Evolutionary conservation across 441 rosid genomes (phyloP), one percentile per base, ranked within the genome.

Genomic region (Breynia disticha): DNA sequence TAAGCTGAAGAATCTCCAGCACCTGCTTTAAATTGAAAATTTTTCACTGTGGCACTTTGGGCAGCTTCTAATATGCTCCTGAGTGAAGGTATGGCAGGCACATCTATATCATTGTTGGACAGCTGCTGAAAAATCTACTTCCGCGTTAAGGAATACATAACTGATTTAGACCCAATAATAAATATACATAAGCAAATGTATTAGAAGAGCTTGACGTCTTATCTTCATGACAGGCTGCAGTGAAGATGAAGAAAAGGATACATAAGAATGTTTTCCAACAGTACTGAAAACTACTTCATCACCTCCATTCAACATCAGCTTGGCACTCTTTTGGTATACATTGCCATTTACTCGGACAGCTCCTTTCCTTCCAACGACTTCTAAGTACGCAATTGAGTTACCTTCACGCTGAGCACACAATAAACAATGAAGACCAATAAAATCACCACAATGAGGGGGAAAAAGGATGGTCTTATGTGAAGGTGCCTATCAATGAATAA

Each of bases 71-170:
- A 75, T 56, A 94, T 71, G 72, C 74, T 28, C 35, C 35, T 77
- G 65, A 81, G 58, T 11, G 95, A 72, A 59, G 87, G 69, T 50
- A 75, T 50, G 57, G 72, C 89, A 8, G 90, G 78, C 39, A 88
- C 73, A 55, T 81, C 79, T 65, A 79, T 39, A 59, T 73, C 80
- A 49, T 82, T 87, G 71, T 74, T 78, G 51, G 63, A 76, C 43
- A 85, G 77, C 73, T 86, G 86, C 82, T 81, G 96, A 63, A 90
- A 94, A 61, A 94, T 89, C 99, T 94, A 61, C 46, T 9, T 28
- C 52, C 24, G 45, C 6, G 70, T 86, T 65, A 86, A 88, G 88
- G 78, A 78, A 71, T 22, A 21, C 38, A 54, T 6, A 47, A 24
- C 59, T 17, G 44, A 11, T 52, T 44, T 20, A 48, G 12, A 50